Conservation (phyloP, 768 basidiomycete genomes). For the Erythrobasidium yunnanense region DNA sequence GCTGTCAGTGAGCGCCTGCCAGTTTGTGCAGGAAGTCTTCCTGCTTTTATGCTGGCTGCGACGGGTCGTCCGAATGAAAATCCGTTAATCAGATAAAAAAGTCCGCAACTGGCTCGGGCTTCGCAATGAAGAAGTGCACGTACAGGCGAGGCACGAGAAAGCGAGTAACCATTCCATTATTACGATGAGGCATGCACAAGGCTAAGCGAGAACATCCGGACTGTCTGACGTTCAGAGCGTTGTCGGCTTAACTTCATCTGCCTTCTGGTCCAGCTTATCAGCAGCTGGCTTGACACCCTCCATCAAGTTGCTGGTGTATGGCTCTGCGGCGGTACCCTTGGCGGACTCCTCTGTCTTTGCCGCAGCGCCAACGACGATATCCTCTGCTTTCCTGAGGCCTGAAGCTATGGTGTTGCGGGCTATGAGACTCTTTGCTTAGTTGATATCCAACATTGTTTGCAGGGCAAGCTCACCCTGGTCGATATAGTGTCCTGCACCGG, state of each 20-base stretch:
- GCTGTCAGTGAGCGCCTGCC: too few species aligned
- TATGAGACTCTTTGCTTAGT: neutral
- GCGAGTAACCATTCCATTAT: too few species aligned
- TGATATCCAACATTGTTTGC: neutral
- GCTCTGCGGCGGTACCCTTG: neutral
- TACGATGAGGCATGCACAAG: too few species aligned
- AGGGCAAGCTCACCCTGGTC: neutral
- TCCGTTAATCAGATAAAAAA: too few species aligned
- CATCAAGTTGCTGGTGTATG: constrained; percentile 18
- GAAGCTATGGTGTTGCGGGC: constrained; percentile 11
- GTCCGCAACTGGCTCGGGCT: too few species aligned
- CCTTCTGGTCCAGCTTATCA: neutral
- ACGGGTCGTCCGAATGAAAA: too few species aligned
- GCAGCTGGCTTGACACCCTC: neutral
- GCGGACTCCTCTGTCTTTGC: neutral
- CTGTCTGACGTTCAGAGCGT: neutral
- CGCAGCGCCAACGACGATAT: constrained; percentile 1
- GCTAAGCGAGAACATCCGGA: too few species aligned
- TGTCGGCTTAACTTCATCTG: too few species aligned
- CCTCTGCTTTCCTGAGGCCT: constrained; percentile 9
- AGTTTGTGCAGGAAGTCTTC: too few species aligned
- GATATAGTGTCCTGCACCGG: neutral
- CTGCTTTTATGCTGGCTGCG: too few species aligned
- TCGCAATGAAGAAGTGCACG: too few species aligned
- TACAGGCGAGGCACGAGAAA: too few species aligned